Conservation (phyloP, 2,329 filamentous ascomycete species). For the Beauveria asiatica region DNA sequence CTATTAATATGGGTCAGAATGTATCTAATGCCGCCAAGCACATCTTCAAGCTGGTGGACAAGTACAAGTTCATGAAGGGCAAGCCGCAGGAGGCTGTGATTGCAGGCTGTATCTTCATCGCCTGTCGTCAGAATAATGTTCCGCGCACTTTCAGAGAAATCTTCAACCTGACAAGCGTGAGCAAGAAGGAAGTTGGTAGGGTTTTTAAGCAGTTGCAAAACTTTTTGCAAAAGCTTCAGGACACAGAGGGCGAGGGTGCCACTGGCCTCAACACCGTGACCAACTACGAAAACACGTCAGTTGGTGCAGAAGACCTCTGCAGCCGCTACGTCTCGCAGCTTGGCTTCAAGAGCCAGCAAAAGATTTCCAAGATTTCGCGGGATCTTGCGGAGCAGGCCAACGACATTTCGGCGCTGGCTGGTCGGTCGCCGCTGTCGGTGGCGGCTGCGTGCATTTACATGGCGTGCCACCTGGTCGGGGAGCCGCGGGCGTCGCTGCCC, state of each 20-base stretch:
- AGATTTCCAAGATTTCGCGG: conserved; percentile 71
- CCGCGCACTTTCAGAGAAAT: conserved; percentile 92
- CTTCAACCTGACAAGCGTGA: conserved; percentile 83
- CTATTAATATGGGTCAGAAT: conserved; percentile 69
- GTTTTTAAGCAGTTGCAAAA: conserved; percentile 91
- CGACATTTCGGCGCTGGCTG: conserved; percentile 71
- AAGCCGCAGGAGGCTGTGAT: conserved; percentile 92
- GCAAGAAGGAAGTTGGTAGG: conserved; percentile 93
- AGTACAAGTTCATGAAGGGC: conserved; percentile 88
- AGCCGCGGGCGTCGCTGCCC: conserved; percentile 72
- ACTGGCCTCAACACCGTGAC: conserved; percentile 48
- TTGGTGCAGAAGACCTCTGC: conserved; percentile 76
- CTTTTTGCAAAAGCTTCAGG: conserved; percentile 70
- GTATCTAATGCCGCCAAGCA: conserved; percentile 88
- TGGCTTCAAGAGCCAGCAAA: conserved; percentile 59
- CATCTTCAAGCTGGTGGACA: conserved; percentile 89
- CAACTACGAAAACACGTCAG: conserved; percentile 68
- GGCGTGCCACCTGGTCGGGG: conserved; percentile 77
- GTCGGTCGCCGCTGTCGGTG: conserved; percentile 86
- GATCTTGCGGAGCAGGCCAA: conserved; percentile 71
- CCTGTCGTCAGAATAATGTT: conserved; percentile 80
- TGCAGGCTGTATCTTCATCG: conserved; percentile 94
- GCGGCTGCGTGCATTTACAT: conserved; percentile 96
- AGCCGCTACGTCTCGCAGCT: conserved; percentile 84
- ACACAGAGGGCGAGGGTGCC: conserved; percentile 40